phyloP scores from a whole-genome alignment of 2,329 filamentous ascomycete species.

The Colletotrichum lentis region DNA sequence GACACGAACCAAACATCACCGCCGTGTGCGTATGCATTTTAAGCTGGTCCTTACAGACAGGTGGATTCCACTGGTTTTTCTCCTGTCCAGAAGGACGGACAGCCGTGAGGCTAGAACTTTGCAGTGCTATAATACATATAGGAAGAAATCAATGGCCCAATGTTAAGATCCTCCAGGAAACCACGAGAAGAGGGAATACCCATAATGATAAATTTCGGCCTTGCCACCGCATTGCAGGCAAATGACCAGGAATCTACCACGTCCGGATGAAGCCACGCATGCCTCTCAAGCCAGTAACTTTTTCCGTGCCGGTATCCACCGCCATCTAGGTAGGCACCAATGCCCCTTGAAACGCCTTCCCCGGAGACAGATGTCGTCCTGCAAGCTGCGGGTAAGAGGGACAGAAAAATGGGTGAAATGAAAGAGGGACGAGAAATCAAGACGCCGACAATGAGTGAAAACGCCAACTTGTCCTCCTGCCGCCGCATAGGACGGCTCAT shows the following conservation, averaged over 20 bases:
- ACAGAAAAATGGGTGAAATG: conserved; percentile 16
- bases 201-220: neutral
- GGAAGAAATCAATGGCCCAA: conserved; percentile 7
- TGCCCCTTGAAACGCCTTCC: conserved; percentile 33
- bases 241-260: neutral
- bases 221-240: neutral
- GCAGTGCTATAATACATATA: conserved; percentile 37
- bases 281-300: conserved; percentile 32
- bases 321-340: conserved; percentile 21
- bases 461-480: conserved; percentile 36
- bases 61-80: conserved; percentile 10
- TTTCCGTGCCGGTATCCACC: conserved; percentile 29
- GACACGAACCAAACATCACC: neutral
- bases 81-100: conserved; percentile 15
- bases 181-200: conserved; percentile 24
- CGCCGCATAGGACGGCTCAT: conserved; percentile 20
- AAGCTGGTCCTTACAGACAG: conserved; percentile 4
- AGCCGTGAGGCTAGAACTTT: conserved; percentile 31
- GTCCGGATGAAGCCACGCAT: conserved; percentile 3
- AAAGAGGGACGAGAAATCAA: conserved; percentile 36
- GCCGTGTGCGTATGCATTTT: neutral
- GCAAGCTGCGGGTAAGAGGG: conserved; percentile 18
- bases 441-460: conserved; percentile 38
- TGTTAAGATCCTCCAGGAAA: conserved; percentile 8
- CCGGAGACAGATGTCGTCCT: conserved; percentile 15